A percentile compares a stretch with the other conserved stretches of the same genome.
These are phyloP conservation scores for Boletus rubropictus DNA, from an alignment of 768 basidiomycete species.

Conservation along the genomic window DNA sequence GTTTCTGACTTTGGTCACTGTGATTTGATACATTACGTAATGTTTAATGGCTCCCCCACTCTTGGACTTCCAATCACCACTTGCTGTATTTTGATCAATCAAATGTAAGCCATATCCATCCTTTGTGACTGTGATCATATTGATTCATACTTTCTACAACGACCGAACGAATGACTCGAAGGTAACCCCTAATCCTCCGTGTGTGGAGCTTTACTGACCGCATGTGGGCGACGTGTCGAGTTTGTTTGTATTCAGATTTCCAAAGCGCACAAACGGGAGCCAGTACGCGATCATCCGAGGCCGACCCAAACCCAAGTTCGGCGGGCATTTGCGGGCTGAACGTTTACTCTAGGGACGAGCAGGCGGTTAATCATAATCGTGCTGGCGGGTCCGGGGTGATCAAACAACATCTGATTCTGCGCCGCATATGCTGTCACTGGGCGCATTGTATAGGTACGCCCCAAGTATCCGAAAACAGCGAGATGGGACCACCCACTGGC, in stretches of 20 bases:
- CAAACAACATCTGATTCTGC: slow-evolving; percentile 68
- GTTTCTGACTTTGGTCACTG: not conserved
- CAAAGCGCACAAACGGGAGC: slow-evolving; percentile 57
- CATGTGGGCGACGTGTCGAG: slow-evolving; percentile 47
- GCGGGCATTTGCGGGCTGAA: slow-evolving; percentile 43
- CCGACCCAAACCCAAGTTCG: slow-evolving; percentile 48
- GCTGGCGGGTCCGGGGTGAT: slow-evolving; percentile 1
- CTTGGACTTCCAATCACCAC: not conserved
- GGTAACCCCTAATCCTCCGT: slow-evolving; percentile 32
- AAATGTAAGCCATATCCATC: not conserved
- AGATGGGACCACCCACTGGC: slow-evolving; percentile 41
- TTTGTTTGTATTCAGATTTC: slow-evolving; percentile 52
- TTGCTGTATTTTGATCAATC: not conserved
- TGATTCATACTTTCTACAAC: too few species aligned
- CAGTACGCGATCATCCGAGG: slow-evolving; percentile 54
- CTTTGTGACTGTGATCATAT: not conserved
- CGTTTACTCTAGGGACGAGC: slow-evolving; percentile 29
- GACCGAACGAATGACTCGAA: too few species aligned
- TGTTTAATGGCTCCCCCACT: too few species aligned
- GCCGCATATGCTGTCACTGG: slow-evolving; percentile 40
- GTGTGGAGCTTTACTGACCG: slow-evolving; percentile 28
- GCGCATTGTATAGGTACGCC: slow-evolving; percentile 54
- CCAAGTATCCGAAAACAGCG: slow-evolving; percentile 27
- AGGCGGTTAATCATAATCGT: slow-evolving; percentile 14
- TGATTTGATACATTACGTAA: not conserved